These are phyloP conservation scores for Penicillium cinerascens DNA, from an alignment of 495 filamentous ascomycete genomes.

Conservation along the genomic window DNA sequence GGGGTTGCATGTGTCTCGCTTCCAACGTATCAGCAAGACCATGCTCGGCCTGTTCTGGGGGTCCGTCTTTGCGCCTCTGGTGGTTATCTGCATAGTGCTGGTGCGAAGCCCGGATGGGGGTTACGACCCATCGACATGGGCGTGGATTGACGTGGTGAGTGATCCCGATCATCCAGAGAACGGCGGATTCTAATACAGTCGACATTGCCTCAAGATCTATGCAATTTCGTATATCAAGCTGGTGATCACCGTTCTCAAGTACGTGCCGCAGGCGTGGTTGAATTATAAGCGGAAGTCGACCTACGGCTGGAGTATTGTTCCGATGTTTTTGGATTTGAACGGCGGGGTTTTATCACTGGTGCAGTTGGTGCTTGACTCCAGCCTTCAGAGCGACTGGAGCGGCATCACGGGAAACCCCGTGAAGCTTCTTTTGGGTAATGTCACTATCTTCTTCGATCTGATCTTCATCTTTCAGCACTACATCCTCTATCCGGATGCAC, in stretches of 20 bases:
- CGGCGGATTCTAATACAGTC: conserved; percentile 9
- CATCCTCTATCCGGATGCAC: conserved; percentile 56
- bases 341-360: conserved; percentile 80
- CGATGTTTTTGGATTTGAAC: conserved; percentile 79
- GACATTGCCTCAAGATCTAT: conserved; percentile 57
- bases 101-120: conserved; percentile 48
- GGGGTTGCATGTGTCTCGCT: conserved; percentile 62
- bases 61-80: conserved; percentile 53
- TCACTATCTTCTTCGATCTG: conserved; percentile 80
- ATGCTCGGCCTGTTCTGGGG: conserved; percentile 67
- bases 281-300: conserved; percentile 85
- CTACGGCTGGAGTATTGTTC: conserved; percentile 77
- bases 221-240: conserved; percentile 82
- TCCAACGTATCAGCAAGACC: conserved; percentile 57
- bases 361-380: conserved; percentile 81
- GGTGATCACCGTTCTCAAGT: conserved; percentile 84
- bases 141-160: conserved; percentile 79
- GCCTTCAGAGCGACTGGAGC: conserved; percentile 79
- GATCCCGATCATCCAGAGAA: background rate
- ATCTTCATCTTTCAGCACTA: conserved; percentile 90
- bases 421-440: conserved; percentile 80
- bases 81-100: conserved; percentile 55
- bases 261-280: conserved; percentile 77
- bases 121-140: conserved; percentile 54
- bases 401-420: conserved; percentile 88